Evolutionary conservation across 2,329 filamentous ascomycete genomes (phyloP).

Genomic region (Fusarium chaquense): DNA sequence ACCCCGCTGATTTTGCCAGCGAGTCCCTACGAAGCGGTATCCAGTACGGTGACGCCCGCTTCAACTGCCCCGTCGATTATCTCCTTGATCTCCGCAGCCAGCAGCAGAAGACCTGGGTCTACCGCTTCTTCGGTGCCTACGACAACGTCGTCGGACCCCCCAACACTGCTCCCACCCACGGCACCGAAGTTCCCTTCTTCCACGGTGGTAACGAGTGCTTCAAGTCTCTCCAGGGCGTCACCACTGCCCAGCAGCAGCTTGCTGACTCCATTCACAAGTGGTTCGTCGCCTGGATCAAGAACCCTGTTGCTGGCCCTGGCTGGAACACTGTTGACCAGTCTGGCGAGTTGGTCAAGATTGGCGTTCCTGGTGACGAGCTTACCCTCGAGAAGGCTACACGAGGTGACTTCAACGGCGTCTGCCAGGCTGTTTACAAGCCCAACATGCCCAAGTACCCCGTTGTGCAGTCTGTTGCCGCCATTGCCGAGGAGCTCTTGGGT

Average conservation of each 20-base stretch:
- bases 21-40: slow-evolving; percentile 57
- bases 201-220: slow-evolving; percentile 60
- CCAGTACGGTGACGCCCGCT: slow-evolving; percentile 60
- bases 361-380: slow-evolving; percentile 42
- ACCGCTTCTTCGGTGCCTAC: slow-evolving; percentile 59
- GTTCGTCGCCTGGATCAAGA: slow-evolving; percentile 60
- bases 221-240: slow-evolving; percentile 49
- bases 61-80: slow-evolving; percentile 58
- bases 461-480: slow-evolving; percentile 13
- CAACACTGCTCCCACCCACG: slow-evolving; percentile 44
- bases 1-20: slow-evolving; percentile 50
- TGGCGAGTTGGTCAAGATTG: slow-evolving; percentile 38
- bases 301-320: slow-evolving; percentile 56
- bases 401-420: slow-evolving; percentile 34
- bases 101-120: slow-evolving; percentile 56
- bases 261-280: slow-evolving; percentile 57
- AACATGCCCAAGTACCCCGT: slow-evolving; percentile 32
- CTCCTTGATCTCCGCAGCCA: slow-evolving; percentile 55
- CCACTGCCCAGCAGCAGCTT: slow-evolving; percentile 54
- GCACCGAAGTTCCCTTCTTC: slow-evolving; percentile 58
- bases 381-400: slow-evolving; percentile 13
- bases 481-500: slow-evolving; percentile 11
- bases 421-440: slow-evolving; percentile 35
- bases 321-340: slow-evolving; percentile 51
- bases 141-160: slow-evolving; percentile 54